These are phyloP conservation scores for Fraxinus cuspidata DNA, from an alignment of 257 asterid species.

Conservation along the genomic window DNA sequence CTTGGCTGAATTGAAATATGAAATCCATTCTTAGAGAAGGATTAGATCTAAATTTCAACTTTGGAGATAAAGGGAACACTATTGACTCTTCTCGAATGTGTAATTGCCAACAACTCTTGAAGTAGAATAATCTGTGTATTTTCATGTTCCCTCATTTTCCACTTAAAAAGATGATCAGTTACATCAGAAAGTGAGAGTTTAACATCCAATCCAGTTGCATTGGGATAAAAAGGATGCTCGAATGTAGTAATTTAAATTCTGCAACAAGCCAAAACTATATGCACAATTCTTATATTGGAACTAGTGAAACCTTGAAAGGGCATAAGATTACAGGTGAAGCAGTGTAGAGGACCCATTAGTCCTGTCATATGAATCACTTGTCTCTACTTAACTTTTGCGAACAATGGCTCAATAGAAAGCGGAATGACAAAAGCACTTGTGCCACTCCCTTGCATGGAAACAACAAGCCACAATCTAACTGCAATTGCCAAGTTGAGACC, in stretches of 20 bases:
- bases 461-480: neutral
- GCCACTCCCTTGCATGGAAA: neutral
- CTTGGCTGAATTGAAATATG: constrained; percentile 16
- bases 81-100: neutral
- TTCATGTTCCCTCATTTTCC: neutral
- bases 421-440: neutral
- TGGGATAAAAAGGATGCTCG: neutral
- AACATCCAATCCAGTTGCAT: neutral
- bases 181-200: neutral
- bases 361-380: neutral
- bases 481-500: neutral
- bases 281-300: neutral
- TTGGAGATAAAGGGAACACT: too few relatives aligned
- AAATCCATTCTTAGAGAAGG: neutral
- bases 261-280: neutral
- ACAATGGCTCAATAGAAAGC: neutral
- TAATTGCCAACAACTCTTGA: neutral
- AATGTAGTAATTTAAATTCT: neutral
- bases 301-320: too few relatives aligned
- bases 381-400: neutral
- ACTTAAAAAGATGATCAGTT: neutral
- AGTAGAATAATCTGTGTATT: neutral
- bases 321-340: neutral
- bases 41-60: neutral
- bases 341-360: neutral